Evolutionary conservation across 2,329 filamentous ascomycete species (phyloP), one percentile per base, ranked within the genome.

Genomic region (Chlorencoelia australis): DNA sequence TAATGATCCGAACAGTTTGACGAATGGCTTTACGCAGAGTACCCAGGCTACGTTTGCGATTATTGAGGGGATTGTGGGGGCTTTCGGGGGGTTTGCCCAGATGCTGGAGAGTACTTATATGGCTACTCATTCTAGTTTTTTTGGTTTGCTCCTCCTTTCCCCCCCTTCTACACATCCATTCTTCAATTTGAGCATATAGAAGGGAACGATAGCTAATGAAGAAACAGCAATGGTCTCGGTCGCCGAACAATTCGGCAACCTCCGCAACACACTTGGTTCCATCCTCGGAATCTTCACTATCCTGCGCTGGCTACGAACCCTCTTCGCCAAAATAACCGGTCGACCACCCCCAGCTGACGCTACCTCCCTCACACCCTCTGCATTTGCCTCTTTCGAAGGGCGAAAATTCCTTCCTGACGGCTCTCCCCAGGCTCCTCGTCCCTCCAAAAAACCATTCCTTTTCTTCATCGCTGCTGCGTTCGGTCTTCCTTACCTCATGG

Each of bases 91-190:
- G 0, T 96, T 98, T 57, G 86, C 93, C 9, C 91, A 98, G 66
- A 98, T 98, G 91, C 71, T 98, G 18, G 91, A 98, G 64, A 96
- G 91, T 67, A 96, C 91, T 8, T 98, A 95, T 54, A 98, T 98
- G 93, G 91, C 93, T 19, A 98, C 91, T 0, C 91, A 98, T 62
- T 95, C 88, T 5, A 94, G 86, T 36, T 98, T 98, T 62, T 98
- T 96, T 55, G 88, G 87, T 94, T 73, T 53, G 81, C 63, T 27
- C 4, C 9, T 17, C 2, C 24, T 14, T 18, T 25, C 7, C 5
- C n/a, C n/a, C n/a, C n/a, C n/a, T n/a, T n/a, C n/a, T n/a, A n/a
- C n/a, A n/a, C n/a, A n/a, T n/a, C n/a, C n/a, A n/a, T n/a, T n/a
- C n/a, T n/a, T n/a, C n/a, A n/a, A n/a, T n/a, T n/a, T 5, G 7